Evolutionary conservation across 106 monocot genomes (phyloP), one percentile per base, ranked within the genome.

Genomic region (Phalaenopsis equestris): DNA sequence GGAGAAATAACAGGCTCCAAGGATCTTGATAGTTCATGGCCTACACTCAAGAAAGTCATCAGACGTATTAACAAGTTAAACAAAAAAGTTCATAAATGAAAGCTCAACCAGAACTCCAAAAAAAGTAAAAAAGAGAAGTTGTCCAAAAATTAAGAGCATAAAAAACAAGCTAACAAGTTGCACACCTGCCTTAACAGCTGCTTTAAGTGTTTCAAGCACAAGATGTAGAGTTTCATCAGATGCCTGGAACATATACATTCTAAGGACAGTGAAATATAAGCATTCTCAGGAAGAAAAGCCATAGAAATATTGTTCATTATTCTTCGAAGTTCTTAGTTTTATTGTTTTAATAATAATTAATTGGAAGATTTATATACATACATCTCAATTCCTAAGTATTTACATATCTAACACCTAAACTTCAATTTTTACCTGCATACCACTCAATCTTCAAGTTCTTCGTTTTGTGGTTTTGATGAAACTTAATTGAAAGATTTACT

Each of bases 151-250:
- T n/a, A 7, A 48, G 2, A 76, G n/a, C 74, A 76, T 12, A 76
- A 76, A 76, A 43, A 74, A 49, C 23, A 49, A 76, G 11, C 14
- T 76, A 65, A 46, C 42, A 47, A 18, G 23, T 75, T 48, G 81
- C 78, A 84, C 6, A 91, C 97, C 92, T 87, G 92, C 92, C 58
- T 88, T 92, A 23, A 98, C 79, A 78, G 91, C 92, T 74, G 86
- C 86, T 92, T 94, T 90, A 88, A 98, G 83, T 55, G 97, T 98
- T 88, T 98, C 97, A n/a, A 98, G 89, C 3, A 98, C 92, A 82
- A 98, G 97, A 89, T 94, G 97, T 17, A 98, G 87, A 55, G 94
- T 91, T 85, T 94, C 97, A 78, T 98, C 97, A 79, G 94, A 92
- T 82, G 94, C 94, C 97, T 98, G 80, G 46, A 45, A 39, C 78